A percentile compares a stretch with the other conserved stretches of the same genome.
phyloP scores from a whole-genome alignment of 1,284 basidiomycete species.

The Ceratobasidium sp. region DNA sequence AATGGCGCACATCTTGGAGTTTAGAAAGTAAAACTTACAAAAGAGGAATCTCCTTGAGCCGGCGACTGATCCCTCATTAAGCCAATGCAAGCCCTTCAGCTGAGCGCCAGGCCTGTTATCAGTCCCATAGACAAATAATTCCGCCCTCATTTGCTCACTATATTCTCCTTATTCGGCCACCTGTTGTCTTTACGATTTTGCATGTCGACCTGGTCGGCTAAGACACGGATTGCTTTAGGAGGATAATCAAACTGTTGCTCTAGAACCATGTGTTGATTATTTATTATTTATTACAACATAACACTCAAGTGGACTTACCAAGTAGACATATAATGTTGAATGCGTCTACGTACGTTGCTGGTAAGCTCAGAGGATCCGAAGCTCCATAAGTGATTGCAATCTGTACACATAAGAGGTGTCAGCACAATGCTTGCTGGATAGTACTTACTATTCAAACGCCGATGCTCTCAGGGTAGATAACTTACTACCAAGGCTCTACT shows the following conservation, averaged over 20 bases:
- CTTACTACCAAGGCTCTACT: neutral
- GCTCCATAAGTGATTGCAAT: neutral
- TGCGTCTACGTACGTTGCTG: constrained; percentile 3
- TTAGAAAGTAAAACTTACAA: constrained; percentile 1
- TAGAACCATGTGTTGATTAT: neutral
- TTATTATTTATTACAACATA: no score
- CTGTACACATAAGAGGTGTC: neutral
- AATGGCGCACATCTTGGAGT: neutral
- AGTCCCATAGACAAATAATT: no score
- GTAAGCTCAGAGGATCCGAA: neutral
- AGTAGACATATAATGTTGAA: neutral
- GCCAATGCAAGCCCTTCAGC: neutral
- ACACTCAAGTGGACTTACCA: neutral
- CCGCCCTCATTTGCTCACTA: no score
- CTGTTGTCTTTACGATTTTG: neutral
- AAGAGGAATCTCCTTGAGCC: constrained; percentile 4
- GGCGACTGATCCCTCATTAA: neutral
- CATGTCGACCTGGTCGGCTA: constrained; percentile 4
- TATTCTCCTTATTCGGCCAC: constrained; percentile 9
- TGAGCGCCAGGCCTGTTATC: no score
- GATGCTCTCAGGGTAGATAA: no score
- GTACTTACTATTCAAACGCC: no score
- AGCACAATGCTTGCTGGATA: no score
- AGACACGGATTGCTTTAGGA: neutral
- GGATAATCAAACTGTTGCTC: neutral